Conservation (phyloP, 805 yeast species). For the Scheffersomyces stipitis region DNA sequence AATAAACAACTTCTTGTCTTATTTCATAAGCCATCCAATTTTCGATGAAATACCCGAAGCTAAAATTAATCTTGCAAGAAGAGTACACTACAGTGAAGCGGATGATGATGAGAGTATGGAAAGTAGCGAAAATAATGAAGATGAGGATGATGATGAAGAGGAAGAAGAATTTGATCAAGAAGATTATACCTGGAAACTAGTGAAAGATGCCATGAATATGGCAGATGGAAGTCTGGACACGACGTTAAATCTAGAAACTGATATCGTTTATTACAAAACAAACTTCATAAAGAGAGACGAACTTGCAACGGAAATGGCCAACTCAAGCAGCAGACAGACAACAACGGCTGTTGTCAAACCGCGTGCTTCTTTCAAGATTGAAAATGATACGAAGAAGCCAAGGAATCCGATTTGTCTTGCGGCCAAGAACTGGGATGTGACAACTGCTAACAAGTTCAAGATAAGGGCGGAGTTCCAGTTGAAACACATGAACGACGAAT, state of each 20-base stretch:
- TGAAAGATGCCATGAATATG: conserved; percentile 33
- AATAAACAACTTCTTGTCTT: conserved; percentile 37
- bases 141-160: conserved; percentile 2
- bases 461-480: conserved; percentile 34
- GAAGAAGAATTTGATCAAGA: conserved; percentile 12
- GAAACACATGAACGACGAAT: conserved; percentile 38
- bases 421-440: conserved; percentile 42
- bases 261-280: conserved; percentile 44
- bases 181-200: conserved; percentile 30
- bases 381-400: conserved; percentile 3
- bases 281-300: conserved; percentile 41
- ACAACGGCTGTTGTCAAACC: conserved; percentile 18
- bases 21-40: conserved; percentile 43
- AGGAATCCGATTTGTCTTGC: conserved; percentile 36
- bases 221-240: conserved; percentile 24
- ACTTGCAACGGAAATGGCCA: conserved; percentile 17
- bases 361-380: conserved; percentile 36
- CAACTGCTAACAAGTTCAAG: conserved; percentile 20
- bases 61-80: conserved; percentile 31
- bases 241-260: conserved; percentile 38
- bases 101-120: conserved; percentile 7
- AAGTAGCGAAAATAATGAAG: conserved; percentile 7
- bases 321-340: conserved; percentile 13
- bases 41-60: conserved; percentile 46
- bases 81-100: conserved; percentile 12